Percentiles rank a stretch among this genome's conserved stretches.
Conservation (phyloP, 768 basidiomycete genomes). For the Pulveroboletus sp. region DNA sequence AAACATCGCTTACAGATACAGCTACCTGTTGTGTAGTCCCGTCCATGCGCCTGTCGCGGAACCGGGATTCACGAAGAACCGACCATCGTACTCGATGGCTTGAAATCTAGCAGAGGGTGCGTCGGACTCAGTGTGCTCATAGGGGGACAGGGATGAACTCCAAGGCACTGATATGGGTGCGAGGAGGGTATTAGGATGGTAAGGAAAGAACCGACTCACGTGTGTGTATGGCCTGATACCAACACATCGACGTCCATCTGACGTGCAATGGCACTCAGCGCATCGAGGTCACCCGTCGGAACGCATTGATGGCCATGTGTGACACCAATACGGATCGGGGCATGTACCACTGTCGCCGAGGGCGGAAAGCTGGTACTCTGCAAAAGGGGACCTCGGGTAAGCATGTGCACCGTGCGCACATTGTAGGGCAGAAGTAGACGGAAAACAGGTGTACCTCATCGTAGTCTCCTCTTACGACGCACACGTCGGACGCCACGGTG, state of each 20-base stretch:
- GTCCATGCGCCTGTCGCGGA: constrained; percentile 95
- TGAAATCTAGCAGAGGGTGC: constrained; percentile 60
- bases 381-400: neutral
- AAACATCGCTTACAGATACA: neutral
- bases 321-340: constrained; percentile 85
- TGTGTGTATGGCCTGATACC: constrained; percentile 90
- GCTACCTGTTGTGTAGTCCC: constrained; percentile 35
- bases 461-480: constrained; percentile 90
- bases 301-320: constrained; percentile 93
- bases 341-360: constrained; percentile 74
- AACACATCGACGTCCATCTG: constrained; percentile 99
- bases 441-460: constrained; percentile 66
- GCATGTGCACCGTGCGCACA: neutral
- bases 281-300: constrained; percentile 88
- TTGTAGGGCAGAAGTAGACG: neutral
- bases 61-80: constrained; percentile 96
- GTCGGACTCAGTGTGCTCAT: neutral
- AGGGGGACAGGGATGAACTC: neutral
- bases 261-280: constrained; percentile 80
- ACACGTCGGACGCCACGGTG: constrained; percentile 89
- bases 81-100: constrained; percentile 84
- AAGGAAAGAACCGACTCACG: constrained; percentile 46
- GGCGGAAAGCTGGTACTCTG: constrained; percentile 71
- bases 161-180: neutral
- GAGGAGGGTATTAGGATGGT: neutral